A percentile compares a stretch with the other conserved stretches of the same genome.
These are phyloP conservation scores for Asterophora parasitica DNA, from an alignment of 768 basidiomycete genomes.

Conservation along the genomic window DNA sequence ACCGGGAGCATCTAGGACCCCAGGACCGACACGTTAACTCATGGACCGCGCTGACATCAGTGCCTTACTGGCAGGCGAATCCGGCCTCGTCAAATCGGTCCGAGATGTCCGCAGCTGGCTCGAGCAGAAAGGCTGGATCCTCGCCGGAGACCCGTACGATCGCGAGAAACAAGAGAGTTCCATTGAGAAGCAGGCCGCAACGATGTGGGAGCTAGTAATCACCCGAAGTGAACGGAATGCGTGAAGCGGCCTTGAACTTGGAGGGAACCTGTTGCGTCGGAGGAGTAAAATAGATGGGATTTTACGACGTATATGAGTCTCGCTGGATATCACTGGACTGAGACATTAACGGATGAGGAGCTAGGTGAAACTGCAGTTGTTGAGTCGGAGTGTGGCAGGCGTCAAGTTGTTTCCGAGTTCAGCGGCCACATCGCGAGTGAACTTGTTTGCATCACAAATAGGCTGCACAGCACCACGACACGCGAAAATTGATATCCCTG, in stretches of 20 bases:
- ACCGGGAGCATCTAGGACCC: background rate
- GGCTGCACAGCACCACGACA: background rate
- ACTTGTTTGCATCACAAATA: slow-evolving; percentile 1
- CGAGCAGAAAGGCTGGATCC: slow-evolving; percentile 4
- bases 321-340: too few relatives aligned
- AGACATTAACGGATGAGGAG: too few relatives aligned
- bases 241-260: too few relatives aligned
- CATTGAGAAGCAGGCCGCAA: too few relatives aligned
- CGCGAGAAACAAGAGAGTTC: background rate
- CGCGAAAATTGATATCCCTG: background rate
- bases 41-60: background rate
- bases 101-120: background rate
- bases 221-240: too few relatives aligned
- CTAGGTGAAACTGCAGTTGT: too few relatives aligned
- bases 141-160: slow-evolving; percentile 1
- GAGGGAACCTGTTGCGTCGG: too few relatives aligned
- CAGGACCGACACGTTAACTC: background rate
- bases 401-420: background rate
- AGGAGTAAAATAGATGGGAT: too few relatives aligned
- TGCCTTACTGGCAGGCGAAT: background rate
- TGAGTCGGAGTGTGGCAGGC: too few relatives aligned
- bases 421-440: background rate
- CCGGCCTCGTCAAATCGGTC: background rate
- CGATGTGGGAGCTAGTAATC: too few relatives aligned
- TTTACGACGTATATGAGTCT: too few relatives aligned